These are phyloP conservation scores for Candida gigantensis DNA, from an alignment of 1,139 yeast genomes.

Conservation along the genomic window DNA sequence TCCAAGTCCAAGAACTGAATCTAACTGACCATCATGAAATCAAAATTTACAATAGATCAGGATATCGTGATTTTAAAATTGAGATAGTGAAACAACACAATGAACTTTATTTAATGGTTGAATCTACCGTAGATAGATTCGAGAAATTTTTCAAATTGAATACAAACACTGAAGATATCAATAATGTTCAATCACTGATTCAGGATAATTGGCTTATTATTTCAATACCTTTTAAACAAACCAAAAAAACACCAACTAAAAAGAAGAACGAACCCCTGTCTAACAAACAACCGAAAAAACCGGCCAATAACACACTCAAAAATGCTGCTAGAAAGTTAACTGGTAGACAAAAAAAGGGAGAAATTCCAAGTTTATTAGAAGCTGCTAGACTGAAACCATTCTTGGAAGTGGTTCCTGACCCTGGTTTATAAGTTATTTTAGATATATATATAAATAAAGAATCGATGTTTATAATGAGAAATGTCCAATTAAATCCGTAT, in stretches of 20 bases:
- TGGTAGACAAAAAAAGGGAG: background rate
- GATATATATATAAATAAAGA: no score
- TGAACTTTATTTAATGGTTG: constrained; percentile 7
- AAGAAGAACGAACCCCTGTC: background rate
- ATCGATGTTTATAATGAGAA: no score
- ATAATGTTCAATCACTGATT: constrained; percentile 5
- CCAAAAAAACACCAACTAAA: background rate
- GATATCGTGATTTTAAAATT: constrained; percentile 11
- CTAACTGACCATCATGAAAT: constrained; percentile 8
- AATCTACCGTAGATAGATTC: constrained; percentile 10
- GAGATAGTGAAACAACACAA: constrained; percentile 9
- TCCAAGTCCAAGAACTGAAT: constrained; percentile 8
- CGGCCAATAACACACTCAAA: background rate
- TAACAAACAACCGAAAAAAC: constrained; percentile 1
- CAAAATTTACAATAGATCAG: constrained; percentile 8
- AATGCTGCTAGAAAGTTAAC: background rate
- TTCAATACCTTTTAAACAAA: constrained; percentile 3
- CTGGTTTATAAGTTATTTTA: constrained; percentile 22
- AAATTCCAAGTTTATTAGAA: constrained; percentile 4
- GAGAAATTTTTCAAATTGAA: constrained; percentile 9
- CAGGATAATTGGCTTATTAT: constrained; percentile 4
- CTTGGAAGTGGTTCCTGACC: constrained; percentile 43
- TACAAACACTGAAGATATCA: constrained; percentile 6
- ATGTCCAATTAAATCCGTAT: background rate
- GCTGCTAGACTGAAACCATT: constrained; percentile 23